phyloP scores from a whole-genome alignment of 1,139 yeast species.

The Pichia sp. region DNA sequence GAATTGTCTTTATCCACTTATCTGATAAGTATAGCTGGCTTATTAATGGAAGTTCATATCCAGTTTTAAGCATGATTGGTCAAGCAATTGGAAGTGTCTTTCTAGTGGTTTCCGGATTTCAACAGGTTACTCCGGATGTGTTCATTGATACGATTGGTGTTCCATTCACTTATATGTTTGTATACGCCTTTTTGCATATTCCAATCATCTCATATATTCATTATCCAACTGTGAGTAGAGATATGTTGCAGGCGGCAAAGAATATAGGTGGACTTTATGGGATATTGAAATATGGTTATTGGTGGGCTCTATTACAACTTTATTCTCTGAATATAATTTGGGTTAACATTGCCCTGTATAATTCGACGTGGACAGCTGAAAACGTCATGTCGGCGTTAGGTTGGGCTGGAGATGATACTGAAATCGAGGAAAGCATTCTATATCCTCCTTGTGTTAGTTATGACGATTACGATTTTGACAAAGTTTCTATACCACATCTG shows the following conservation, averaged over 20 bases:
- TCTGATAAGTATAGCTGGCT: conserved; percentile 45
- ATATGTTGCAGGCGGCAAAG: conserved; percentile 64
- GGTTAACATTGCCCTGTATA: conserved; percentile 65
- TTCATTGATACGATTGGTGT: conserved; percentile 94
- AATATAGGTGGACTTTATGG: conserved; percentile 23
- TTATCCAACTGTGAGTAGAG: conserved; percentile 85
- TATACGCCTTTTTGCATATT: conserved; percentile 49
- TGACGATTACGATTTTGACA: conserved; percentile 16
- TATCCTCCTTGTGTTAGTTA: conserved; percentile 53
- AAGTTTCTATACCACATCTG: conserved; percentile 18
- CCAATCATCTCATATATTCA: conserved; percentile 89
- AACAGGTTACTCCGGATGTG: conserved; percentile 74
- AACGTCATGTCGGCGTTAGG: conserved; percentile 66
- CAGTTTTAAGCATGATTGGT: conserved; percentile 73
- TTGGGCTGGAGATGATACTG: conserved; percentile 15
- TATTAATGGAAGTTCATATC: conserved; percentile 75
- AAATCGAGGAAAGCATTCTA: conserved; percentile 39
- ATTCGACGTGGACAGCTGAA: conserved; percentile 87
- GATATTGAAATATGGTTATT: conserved; percentile 57
- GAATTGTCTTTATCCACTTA: conserved; percentile 72
- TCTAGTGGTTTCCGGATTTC: conserved; percentile 67
- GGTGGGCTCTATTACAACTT: conserved; percentile 58
- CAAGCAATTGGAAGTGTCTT: conserved; percentile 79
- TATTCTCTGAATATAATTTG: conserved; percentile 65
- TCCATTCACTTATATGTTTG: conserved; percentile 76